Evolutionary conservation across 345 rosid species (phyloP).

Genomic region (Gossypium australe): DNA sequence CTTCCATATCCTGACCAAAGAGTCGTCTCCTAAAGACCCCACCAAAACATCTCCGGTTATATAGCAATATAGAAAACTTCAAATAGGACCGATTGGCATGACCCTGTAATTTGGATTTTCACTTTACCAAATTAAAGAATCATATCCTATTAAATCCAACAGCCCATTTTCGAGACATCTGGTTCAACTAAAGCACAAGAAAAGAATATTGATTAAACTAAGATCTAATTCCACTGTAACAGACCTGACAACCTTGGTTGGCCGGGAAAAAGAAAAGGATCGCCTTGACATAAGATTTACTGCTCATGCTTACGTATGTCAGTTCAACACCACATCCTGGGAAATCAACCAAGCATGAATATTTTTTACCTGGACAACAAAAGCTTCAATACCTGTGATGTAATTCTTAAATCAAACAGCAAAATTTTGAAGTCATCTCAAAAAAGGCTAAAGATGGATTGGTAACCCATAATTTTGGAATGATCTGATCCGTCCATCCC

Average conservation of each 20-base stretch:
- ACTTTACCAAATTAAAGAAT: background rate
- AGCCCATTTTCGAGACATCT: background rate
- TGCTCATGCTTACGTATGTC: background rate
- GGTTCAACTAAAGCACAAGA: background rate
- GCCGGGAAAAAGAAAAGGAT: background rate
- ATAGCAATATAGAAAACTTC: background rate
- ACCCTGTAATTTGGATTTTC: background rate
- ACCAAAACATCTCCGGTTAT: slow-evolving; percentile 4
- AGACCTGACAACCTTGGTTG: slow-evolving; percentile 4
- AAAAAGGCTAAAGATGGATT: slow-evolving; percentile 13
- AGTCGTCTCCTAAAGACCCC: background rate
- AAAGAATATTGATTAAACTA: slow-evolving; percentile 10
- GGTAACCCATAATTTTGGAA: slow-evolving; percentile 47
- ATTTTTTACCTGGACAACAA: background rate
- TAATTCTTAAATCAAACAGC: background rate
- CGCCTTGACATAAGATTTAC: background rate
- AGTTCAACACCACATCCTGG: background rate
- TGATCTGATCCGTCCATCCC: slow-evolving; percentile 41
- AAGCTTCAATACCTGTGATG: background rate
- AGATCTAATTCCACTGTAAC: background rate
- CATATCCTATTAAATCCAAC: background rate
- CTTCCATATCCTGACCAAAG: background rate
- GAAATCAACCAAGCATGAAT: background rate
- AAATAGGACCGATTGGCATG: background rate
- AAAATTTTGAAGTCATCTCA: background rate